These are phyloP conservation scores for Apiotrichum sp. DNA, from an alignment of 1,284 basidiomycete genomes.

Conservation along the genomic window DNA sequence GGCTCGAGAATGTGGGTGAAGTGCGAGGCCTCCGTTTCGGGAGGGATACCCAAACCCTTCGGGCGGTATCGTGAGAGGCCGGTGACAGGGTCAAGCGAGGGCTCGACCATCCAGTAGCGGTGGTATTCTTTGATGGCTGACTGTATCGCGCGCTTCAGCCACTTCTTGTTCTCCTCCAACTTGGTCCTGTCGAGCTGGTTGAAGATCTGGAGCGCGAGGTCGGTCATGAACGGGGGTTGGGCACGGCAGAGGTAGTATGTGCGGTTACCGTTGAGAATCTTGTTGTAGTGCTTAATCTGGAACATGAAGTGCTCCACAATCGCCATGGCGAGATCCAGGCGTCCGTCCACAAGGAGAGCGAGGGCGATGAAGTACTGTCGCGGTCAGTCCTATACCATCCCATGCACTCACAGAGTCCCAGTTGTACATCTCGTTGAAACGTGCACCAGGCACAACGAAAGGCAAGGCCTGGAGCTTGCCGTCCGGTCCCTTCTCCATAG, in stretches of 20 bases:
- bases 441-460: conserved; percentile 93
- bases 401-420: conserved; percentile 29
- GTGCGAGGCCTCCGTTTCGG: conserved; percentile 96
- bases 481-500: conserved; percentile 82
- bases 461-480: conserved; percentile 83
- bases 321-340: conserved; percentile 87
- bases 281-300: conserved; percentile 96
- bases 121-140: conserved; percentile 99
- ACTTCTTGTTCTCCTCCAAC: conserved; percentile 71
- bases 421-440: conserved; percentile 83
- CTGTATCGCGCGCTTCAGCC: conserved; percentile 90
- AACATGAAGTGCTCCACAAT: conserved; percentile 99
- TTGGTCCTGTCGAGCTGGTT: conserved; percentile 86
- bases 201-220: conserved; percentile 96
- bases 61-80: conserved; percentile 91
- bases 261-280: conserved; percentile 52
- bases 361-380: conserved; percentile 50
- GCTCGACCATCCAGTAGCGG: conserved; percentile 90
- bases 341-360: conserved; percentile 88
- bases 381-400: too few species aligned
- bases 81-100: conserved; percentile 85
- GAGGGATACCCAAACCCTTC: conserved; percentile 90
- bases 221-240: conserved; percentile 96
- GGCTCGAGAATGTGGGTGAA: conserved; percentile 97
- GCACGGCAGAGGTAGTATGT: conserved; percentile 78